Conservation (phyloP, 2,329 filamentous ascomycete genomes). For the Ophioceras dolichostomum region DNA sequence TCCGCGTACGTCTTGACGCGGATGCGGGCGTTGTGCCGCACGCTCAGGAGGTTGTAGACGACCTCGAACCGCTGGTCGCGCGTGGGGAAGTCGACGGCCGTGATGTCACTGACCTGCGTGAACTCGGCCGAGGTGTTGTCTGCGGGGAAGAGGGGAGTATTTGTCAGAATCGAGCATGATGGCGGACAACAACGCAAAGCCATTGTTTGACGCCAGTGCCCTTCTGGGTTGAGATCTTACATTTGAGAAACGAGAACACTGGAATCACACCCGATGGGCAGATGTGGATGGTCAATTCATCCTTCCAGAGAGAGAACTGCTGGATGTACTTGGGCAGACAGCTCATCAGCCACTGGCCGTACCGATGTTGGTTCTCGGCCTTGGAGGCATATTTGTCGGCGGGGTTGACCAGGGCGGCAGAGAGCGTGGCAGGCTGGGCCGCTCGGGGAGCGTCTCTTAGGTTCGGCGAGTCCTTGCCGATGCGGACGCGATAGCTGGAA, state of each 20-base stretch:
- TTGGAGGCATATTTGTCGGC: slow-evolving; percentile 86
- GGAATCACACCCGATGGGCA: slow-evolving; percentile 79
- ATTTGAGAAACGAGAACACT: slow-evolving; percentile 87
- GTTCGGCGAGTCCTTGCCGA: slow-evolving; percentile 52
- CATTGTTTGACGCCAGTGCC: not conserved
- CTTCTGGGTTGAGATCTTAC: too few species aligned
- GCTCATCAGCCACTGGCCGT: slow-evolving; percentile 93
- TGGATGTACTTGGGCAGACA: slow-evolving; percentile 96
- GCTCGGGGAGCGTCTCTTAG: slow-evolving; percentile 52
- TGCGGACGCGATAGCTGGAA: slow-evolving; percentile 38
- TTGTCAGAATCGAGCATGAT: slow-evolving; percentile 2
- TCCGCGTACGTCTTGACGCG: slow-evolving; percentile 98
- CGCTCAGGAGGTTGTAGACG: slow-evolving; percentile 92
- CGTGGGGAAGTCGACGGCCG: slow-evolving; percentile 90
- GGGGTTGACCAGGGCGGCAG: slow-evolving; percentile 75
- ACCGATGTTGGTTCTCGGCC: slow-evolving; percentile 79
- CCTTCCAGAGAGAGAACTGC: slow-evolving; percentile 99
- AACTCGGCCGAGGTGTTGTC: slow-evolving; percentile 96
- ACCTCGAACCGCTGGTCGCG: slow-evolving; percentile 94
- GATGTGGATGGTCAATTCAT: slow-evolving; percentile 92
- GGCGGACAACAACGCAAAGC: too few species aligned
- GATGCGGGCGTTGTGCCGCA: slow-evolving; percentile 93
- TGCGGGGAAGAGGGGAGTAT: slow-evolving; percentile 14
- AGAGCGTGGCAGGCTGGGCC: slow-evolving; percentile 50
- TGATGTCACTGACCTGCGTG: slow-evolving; percentile 86